phyloP scores from a whole-genome alignment of 2,329 filamentous ascomycete genomes.

The Fusarium tuaranense region DNA sequence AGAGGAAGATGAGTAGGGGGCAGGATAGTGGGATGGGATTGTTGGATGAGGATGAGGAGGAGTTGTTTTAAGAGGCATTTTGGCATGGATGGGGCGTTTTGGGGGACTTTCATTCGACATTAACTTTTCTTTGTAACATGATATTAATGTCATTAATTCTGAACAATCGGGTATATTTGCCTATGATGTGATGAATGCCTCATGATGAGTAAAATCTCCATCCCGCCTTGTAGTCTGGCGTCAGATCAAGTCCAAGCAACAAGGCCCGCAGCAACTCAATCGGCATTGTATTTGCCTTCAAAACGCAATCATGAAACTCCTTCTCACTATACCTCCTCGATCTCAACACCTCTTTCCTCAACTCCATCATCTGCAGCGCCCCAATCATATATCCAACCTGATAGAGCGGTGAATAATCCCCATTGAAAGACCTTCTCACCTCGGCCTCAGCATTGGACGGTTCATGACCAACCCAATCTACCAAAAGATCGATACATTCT shows the following conservation, averaged over 20 bases:
- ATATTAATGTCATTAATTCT: background rate
- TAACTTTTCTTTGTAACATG: conserved; percentile 39
- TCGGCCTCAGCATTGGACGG: conserved; percentile 70
- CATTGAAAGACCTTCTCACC: conserved; percentile 66
- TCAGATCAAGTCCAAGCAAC: conserved; percentile 55
- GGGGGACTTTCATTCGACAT: conserved; percentile 19
- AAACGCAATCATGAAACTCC: conserved; percentile 65
- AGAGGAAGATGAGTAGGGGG: conserved; percentile 56
- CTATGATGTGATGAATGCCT: background rate
- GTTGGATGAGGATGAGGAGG: conserved; percentile 64
- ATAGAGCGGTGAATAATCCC: conserved; percentile 68
- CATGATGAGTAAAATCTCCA: conserved; percentile 60
- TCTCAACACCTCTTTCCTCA: conserved; percentile 62
- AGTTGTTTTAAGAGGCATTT: conserved; percentile 38
- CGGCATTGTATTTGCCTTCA: conserved; percentile 65
- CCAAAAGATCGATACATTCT: conserved; percentile 68
- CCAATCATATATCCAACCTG: conserved; percentile 71
- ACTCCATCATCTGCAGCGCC: conserved; percentile 64
- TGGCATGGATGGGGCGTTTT: conserved; percentile 23
- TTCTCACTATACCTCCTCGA: conserved; percentile 58
- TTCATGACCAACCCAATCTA: conserved; percentile 69
- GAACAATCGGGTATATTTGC: background rate
- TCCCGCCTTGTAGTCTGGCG: conserved; percentile 56
- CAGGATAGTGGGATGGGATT: conserved; percentile 68
- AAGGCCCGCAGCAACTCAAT: conserved; percentile 65